Evolutionary conservation across 1,284 basidiomycete genomes (phyloP), one percentile per base, ranked within the genome.

Genomic region (Leccinum subrobustum): DNA sequence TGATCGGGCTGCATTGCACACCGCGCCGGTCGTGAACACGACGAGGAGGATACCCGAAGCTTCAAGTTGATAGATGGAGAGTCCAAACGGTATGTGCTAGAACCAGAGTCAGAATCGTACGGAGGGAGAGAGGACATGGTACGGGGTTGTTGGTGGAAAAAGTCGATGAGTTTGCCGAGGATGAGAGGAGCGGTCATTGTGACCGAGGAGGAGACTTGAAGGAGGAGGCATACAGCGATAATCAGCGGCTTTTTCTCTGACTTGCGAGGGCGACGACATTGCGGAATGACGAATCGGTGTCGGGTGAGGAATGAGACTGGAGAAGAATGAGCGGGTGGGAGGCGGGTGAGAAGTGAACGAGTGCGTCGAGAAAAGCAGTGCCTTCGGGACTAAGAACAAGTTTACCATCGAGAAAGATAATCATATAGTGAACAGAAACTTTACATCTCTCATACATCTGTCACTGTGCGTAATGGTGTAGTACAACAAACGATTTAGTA

Each of bases 141-240:
- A 93, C 92, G 37, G 88, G 86, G 68, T 83, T 81, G 3, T 81
- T 63, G 12, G 86, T 77, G 1, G 93, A 89, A 97, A 75, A 92
- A 95, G 76, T 97, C 95, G 63, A 97, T 96, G 55, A 97, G 81
- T 73, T 88, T 92, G 25, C 95, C 95, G 67, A 97, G 89, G 1
- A 93, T 93, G 67, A 96, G 85, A 0, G 95, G 95, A 8, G 97
- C 85, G 63, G 90, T 90, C 86, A 98, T 92, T 7, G 94, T 92
- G 14, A 99, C 93, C 3, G 84, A 76, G 4, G 88, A 89, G 0
- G 91, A 92, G n/a, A 89, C 78, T 33, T 33, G 31, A 31, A 90
- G 69, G 14, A 90, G 76, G 52, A 88, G 74, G 1, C 79, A 89
- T 57, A 95, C 79, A 6, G 94, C 94, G 31, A 87, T 80, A 0